These are phyloP conservation scores for Apium graveolens DNA, from an alignment of 129 eudicot species.

Conservation along the genomic window DNA sequence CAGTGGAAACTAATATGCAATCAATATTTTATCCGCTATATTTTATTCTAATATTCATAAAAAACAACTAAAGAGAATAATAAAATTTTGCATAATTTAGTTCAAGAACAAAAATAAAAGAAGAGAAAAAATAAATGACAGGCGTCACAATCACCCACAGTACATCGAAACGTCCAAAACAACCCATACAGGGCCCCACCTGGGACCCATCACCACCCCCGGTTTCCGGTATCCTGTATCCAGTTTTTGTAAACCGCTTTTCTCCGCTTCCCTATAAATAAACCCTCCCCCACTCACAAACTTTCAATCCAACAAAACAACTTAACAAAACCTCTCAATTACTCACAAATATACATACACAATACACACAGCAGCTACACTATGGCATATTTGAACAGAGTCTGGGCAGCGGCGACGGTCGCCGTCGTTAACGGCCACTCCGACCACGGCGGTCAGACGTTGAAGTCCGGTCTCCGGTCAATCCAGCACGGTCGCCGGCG, in stretches of 20 bases:
- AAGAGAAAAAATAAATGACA: neutral
- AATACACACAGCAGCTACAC: neutral
- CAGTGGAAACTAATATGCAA: too few species aligned
- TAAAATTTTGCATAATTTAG: too few species aligned
- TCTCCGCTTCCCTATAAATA: slow-evolving; percentile 10
- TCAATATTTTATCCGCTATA: too few species aligned
- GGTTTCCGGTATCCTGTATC: slow-evolving; percentile 8
- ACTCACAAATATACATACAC: neutral
- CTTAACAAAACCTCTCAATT: neutral
- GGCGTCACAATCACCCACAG: neutral
- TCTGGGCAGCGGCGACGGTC: slow-evolving; percentile 33
- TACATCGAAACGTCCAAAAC: slow-evolving; percentile 3
- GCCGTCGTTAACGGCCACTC: slow-evolving; percentile 45
- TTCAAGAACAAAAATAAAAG: neutral
- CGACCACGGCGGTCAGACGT: slow-evolving; percentile 36
- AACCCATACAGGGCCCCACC: slow-evolving; percentile 15
- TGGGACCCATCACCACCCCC: neutral
- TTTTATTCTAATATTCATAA: too few species aligned
- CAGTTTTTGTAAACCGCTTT: slow-evolving; percentile 5
- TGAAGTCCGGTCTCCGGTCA: slow-evolving; percentile 36
- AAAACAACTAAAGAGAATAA: too few species aligned
- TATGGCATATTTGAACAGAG: slow-evolving; percentile 36
- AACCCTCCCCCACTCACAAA: neutral
- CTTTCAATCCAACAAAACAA: neutral
- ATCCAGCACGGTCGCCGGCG: slow-evolving; percentile 28